A percentile compares a stretch with the other conserved stretches of the same genome.
Evolutionary conservation across 2,329 filamentous ascomycete species (phyloP).

Genomic region (Pseudogymnoascus sp.): DNA sequence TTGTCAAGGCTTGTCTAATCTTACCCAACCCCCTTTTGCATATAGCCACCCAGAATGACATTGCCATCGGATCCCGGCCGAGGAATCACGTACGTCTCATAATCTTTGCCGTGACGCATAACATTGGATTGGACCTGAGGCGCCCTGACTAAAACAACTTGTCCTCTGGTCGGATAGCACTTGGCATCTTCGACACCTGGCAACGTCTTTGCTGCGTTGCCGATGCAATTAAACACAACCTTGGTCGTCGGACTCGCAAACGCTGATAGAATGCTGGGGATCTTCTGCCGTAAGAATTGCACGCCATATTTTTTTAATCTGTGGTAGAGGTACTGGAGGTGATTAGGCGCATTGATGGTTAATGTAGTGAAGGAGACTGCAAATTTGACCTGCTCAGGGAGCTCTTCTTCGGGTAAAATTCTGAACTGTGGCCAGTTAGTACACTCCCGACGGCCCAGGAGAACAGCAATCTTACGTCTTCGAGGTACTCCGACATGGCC

Average conservation of each 20-base stretch:
- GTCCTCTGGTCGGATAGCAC: constrained; percentile 22
- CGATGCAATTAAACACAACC: constrained; percentile 15
- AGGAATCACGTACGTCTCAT: constrained; percentile 37
- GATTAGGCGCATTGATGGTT: constrained; percentile 33
- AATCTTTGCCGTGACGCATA: constrained; percentile 35
- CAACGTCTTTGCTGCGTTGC: constrained; percentile 13
- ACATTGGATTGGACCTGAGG: constrained; percentile 32
- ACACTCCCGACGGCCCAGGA: too few species aligned
- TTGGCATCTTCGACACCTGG: constrained; percentile 18
- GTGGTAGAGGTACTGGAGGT: constrained; percentile 29
- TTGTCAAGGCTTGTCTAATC: constrained; percentile 9
- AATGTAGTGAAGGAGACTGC: constrained; percentile 33
- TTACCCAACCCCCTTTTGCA: constrained; percentile 31
- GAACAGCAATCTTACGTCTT: constrained; percentile 28
- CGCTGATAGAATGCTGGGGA: constrained; percentile 25
- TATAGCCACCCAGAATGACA: constrained; percentile 34
- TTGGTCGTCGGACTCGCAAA: constrained; percentile 15
- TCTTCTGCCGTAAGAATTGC: constrained; percentile 26
- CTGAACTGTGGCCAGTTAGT: constrained; percentile 24
- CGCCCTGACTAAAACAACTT: constrained; percentile 28
- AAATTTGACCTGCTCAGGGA: constrained; percentile 30
- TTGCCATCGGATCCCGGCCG: constrained; percentile 32
- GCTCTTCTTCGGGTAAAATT: constrained; percentile 24
- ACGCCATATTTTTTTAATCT: constrained; percentile 28
- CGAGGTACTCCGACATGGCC: constrained; percentile 34